Evolutionary conservation across 441 rosid genomes (phyloP), one percentile per base, ranked within the genome.

Genomic region (Pelargonium cotyledonis): DNA sequence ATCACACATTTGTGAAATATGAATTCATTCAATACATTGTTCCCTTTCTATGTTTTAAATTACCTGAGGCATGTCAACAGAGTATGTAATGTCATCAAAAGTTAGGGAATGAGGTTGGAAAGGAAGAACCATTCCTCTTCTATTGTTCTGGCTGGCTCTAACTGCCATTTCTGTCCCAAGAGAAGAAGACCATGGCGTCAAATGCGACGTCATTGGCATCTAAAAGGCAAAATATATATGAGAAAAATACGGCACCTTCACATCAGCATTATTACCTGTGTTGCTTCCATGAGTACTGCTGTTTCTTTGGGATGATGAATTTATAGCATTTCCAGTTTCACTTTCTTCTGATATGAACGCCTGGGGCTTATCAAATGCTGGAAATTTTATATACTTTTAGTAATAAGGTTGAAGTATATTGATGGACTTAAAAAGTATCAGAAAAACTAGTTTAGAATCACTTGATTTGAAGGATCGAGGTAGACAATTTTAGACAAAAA

Each of bases 41-140:
- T 43, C 10, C 10, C 1, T 29, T 5, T 14, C 46, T 18, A 65
- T 10, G 18, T 15, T 35, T 12, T 35, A 14, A 19, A 8, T 12
- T 83, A 87, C 95, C 91, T 84, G 77, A 46, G 95, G 97, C 94
- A 90, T 84, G 75, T 86, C 89, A 26, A 87, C 82, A 5, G 88
- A 81, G 80, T 90, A 90, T 69, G 69, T 55, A 68, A 89, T 75
- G 5, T 84, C 73, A 70, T 85, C 84, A 31, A 90, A 89, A 18
- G 90, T 79, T 10, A 93, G 76, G 4, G 86, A 88, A 77, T 81
- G 88, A 31, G 89, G 95, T 72, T 84, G 84, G 76, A 93, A 93
- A 46, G 97, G 97, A 81, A 93, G 91, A 74, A 91, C 84, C 93
- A 88, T 88, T 75, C 96, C 97, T 76, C 65, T 85, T 65, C 81